These are phyloP conservation scores for Termitomyces sp. DNA, from an alignment of 768 basidiomycete genomes.

Conservation along the genomic window DNA sequence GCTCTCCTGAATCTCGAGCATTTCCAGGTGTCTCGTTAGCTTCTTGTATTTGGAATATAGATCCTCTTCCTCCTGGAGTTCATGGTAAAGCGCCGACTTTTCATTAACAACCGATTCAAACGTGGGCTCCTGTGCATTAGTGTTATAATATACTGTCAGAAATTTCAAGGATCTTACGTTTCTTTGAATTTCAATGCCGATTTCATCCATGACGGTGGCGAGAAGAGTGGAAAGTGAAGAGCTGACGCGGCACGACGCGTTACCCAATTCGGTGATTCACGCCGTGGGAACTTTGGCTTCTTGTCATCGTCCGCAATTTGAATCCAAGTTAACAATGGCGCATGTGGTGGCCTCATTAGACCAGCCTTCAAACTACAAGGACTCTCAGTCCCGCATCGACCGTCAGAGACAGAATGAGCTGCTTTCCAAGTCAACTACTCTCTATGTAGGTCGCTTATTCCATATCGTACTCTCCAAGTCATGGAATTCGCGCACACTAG, in stretches of 20 bases:
- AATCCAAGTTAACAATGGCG: constrained; percentile 51
- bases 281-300: constrained; percentile 34
- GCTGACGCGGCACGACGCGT: constrained; percentile 51
- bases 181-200: constrained; percentile 81
- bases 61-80: constrained; percentile 90
- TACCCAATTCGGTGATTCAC: constrained; percentile 27
- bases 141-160: neutral
- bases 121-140: constrained; percentile 71
- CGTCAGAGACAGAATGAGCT: constrained; percentile 74
- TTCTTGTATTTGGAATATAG: constrained; percentile 98
- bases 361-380: constrained; percentile 96
- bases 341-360: constrained; percentile 84
- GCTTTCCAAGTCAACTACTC: constrained; percentile 80
- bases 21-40: constrained; percentile 90
- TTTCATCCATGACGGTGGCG: constrained; percentile 71
- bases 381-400: constrained; percentile 83
- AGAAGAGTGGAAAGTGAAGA: constrained; percentile 23
- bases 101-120: constrained; percentile 86
- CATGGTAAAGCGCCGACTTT: constrained; percentile 82
- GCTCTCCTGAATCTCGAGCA: constrained; percentile 90
- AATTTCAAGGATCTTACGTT: constrained; percentile 46
- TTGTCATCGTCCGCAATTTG: neutral
- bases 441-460: constrained; percentile 67
- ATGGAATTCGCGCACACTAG: constrained; percentile 32
- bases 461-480: constrained; percentile 17